A percentile compares a stretch with the other conserved stretches of the same genome.
These are phyloP conservation scores for Debaryomyces coudertii DNA, from an alignment of 1,139 yeast species.

Conservation along the genomic window DNA sequence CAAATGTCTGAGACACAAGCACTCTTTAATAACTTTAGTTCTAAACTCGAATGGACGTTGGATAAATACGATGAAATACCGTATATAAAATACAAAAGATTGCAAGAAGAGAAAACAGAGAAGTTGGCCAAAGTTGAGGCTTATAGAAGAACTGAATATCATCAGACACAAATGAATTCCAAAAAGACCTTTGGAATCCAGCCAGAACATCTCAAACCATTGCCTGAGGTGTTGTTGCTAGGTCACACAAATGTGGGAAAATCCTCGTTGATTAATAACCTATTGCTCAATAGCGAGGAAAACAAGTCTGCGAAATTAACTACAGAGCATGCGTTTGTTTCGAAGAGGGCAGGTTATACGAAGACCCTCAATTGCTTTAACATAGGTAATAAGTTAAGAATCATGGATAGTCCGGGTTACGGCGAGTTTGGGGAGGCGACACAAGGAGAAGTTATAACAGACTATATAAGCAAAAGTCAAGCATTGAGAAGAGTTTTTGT, in stretches of 20 bases:
- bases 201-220: constrained; percentile 28
- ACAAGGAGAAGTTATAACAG: constrained; percentile 71
- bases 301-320: constrained; percentile 27
- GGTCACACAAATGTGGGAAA: constrained; percentile 89
- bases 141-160: constrained; percentile 23
- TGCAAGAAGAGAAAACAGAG: constrained; percentile 24
- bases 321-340: constrained; percentile 55
- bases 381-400: constrained; percentile 60
- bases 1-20: constrained; percentile 21
- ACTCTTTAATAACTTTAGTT: constrained; percentile 49
- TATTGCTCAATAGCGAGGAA: constrained; percentile 38
- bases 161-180: constrained; percentile 20
- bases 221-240: constrained; percentile 72
- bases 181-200: constrained; percentile 34
- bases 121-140: constrained; percentile 22
- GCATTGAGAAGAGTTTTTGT: constrained; percentile 62
- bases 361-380: constrained; percentile 75
- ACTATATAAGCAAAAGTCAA: constrained; percentile 58
- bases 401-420: constrained; percentile 88
- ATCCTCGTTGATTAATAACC: constrained; percentile 68
- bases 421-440: constrained; percentile 63
- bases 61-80: constrained; percentile 58
- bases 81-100: constrained; percentile 48
- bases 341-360: constrained; percentile 72
- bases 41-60: constrained; percentile 62